A percentile compares a stretch with the other conserved stretches of the same genome.
Conservation (phyloP, 176 grass and related monocot genomes). For the Oryza meyeriana region DNA sequence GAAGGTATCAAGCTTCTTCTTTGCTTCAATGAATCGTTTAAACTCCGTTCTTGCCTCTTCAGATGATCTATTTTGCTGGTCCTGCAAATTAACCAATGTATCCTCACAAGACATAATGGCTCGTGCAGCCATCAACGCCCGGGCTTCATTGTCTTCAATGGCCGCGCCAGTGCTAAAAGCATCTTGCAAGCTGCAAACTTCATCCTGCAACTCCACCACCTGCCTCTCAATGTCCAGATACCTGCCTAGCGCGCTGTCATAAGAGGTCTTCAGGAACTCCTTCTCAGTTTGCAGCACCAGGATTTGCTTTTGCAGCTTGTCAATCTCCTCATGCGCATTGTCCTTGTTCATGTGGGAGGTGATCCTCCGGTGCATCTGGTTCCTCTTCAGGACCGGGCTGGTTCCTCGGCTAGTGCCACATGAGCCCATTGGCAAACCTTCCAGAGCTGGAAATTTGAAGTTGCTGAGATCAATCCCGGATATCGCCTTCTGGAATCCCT, state of each 20-base stretch:
- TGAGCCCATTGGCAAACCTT: conserved; percentile 45
- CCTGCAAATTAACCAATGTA: conserved; percentile 65
- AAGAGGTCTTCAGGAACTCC: conserved; percentile 80
- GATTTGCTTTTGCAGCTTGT: conserved; percentile 79
- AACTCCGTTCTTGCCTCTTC: conserved; percentile 60
- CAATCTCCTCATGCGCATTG: conserved; percentile 69
- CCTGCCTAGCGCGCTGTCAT: conserved; percentile 52
- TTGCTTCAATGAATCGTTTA: conserved; percentile 46
- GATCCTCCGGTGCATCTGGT: conserved; percentile 39
- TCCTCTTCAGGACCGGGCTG: conserved; percentile 35
- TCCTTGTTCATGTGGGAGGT: conserved; percentile 65
- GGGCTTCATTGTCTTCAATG: conserved; percentile 89
- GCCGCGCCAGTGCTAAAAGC: conserved; percentile 50
- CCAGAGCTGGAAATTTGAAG: conserved; percentile 39
- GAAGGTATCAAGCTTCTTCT: conserved; percentile 61
- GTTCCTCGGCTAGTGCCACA: conserved; percentile 22
- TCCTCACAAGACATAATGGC: conserved; percentile 86
- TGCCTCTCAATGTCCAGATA: conserved; percentile 81
- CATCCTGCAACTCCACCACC: conserved; percentile 57
- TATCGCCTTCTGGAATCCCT: conserved; percentile 42
- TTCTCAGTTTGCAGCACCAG: conserved; percentile 73
- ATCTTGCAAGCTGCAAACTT: conserved; percentile 80
- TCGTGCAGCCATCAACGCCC: conserved; percentile 76
- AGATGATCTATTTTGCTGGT: conserved; percentile 48
- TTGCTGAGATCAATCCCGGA: conserved; percentile 50